Evolutionary conservation across 1,284 basidiomycete species (phyloP).

Genomic region (Ganoderma leucocontextum): DNA sequence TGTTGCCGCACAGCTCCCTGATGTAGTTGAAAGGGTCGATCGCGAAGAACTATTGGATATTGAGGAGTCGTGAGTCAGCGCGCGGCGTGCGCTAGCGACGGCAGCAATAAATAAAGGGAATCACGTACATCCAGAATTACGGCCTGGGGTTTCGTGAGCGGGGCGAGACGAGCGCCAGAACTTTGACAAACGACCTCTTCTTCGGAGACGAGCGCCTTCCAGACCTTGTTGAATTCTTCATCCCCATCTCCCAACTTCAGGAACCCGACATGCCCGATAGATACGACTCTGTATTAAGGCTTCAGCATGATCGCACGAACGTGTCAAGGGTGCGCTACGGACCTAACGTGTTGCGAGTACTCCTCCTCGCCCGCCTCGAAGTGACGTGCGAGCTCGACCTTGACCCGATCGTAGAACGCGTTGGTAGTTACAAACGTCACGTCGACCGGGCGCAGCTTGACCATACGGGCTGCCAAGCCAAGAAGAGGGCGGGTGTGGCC

Average conservation of each 20-base stretch:
- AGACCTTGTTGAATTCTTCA: neutral
- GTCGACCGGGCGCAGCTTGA: neutral
- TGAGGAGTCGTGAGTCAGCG: neutral
- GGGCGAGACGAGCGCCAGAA: neutral
- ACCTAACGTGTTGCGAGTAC: neutral
- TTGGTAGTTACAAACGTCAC: neutral
- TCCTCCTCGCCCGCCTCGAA: neutral
- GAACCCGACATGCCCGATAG: neutral
- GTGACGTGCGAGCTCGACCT: neutral
- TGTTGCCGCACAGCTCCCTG: conserved; percentile 10
- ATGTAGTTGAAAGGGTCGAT: conserved; percentile 17
- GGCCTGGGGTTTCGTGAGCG: conserved; percentile 9
- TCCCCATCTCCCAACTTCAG: neutral
- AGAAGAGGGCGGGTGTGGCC: neutral
- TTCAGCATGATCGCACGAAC: neutral
- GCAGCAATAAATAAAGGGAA: neutral
- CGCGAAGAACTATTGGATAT: conserved; percentile 25
- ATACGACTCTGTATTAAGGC: conserved; percentile 22
- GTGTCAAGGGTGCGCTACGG: neutral
- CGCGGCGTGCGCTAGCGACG: neutral
- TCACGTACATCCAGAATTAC: neutral
- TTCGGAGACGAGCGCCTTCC: conserved; percentile 1
- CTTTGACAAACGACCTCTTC: neutral
- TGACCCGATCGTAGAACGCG: neutral
- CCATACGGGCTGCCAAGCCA: neutral